phyloP scores from a whole-genome alignment of 2,329 filamentous ascomycete species.

The Xylariales sp. region DNA sequence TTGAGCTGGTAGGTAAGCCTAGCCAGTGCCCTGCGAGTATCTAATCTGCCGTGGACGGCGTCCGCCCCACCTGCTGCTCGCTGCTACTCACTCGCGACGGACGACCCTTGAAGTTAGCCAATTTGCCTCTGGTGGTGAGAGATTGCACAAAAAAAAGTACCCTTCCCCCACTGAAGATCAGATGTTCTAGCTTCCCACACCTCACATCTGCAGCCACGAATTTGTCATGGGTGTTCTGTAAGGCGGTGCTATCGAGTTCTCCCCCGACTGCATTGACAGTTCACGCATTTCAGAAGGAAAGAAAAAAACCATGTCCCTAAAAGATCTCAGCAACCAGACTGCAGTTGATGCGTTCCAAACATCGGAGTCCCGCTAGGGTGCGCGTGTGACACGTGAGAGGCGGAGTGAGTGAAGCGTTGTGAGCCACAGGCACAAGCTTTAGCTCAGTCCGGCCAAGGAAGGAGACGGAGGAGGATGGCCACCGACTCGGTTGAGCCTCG shows the following conservation, averaged over 20 bases:
- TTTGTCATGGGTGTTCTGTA: slow-evolving; percentile 6
- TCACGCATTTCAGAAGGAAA: no score
- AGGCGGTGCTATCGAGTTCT: slow-evolving; percentile 11
- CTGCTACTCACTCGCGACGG: slow-evolving; percentile 1
- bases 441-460: slow-evolving; percentile 5
- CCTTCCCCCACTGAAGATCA: slow-evolving; percentile 11
- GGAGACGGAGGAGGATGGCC: slow-evolving; percentile 21
- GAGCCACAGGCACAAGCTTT: slow-evolving; percentile 1
- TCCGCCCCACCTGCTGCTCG: slow-evolving; percentile 10
- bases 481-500: slow-evolving; percentile 25
- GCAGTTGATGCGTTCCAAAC: slow-evolving; percentile 24
- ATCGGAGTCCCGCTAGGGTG: slow-evolving; percentile 15
- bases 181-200: slow-evolving; percentile 10
- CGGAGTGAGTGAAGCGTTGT: slow-evolving; percentile 9
- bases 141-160: slow-evolving; percentile 10
- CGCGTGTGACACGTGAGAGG: slow-evolving; percentile 17
- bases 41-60: slow-evolving; percentile 5
- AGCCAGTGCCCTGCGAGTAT: slow-evolving; percentile 5
- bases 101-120: slow-evolving; percentile 1
- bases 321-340: slow-evolving; percentile 12
- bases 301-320: slow-evolving; percentile 11
- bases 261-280: slow-evolving; percentile 1
- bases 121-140: slow-evolving; percentile 8
- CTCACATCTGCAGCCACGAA: slow-evolving; percentile 7
- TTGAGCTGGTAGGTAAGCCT: slow-evolving; percentile 4